These are phyloP conservation scores for Leishmania amazonensis DNA, from an alignment of 208 protist species.

Conservation along the genomic window DNA sequence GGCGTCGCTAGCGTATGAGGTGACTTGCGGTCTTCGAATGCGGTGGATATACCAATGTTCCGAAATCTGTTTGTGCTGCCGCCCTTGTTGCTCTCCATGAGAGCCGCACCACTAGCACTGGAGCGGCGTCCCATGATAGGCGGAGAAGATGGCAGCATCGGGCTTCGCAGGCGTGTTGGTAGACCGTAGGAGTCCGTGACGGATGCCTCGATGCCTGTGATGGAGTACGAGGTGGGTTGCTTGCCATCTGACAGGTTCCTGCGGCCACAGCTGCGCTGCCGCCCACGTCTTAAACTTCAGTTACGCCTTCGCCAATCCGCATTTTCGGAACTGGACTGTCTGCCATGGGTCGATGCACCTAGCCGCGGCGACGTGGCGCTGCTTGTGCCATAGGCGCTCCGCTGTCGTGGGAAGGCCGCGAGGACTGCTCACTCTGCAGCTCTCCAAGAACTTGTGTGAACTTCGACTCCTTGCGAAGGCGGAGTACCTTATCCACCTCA, in stretches of 20 bases:
- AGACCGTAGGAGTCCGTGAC: not conserved
- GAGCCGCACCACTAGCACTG: not conserved
- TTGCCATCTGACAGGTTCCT: not conserved
- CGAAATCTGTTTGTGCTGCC: not conserved
- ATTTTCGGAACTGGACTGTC: not conserved
- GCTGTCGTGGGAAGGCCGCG: not conserved
- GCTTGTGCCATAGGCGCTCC: not conserved
- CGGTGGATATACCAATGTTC: not conserved
- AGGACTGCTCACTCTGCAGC: not conserved
- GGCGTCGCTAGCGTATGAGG: not conserved
- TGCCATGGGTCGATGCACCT: not conserved
- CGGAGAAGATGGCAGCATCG: not conserved
- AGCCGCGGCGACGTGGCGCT: not conserved
- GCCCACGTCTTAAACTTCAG: not conserved
- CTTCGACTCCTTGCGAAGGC: conserved; percentile 15
- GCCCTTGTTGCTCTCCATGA: not conserved
- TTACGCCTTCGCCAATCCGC: not conserved
- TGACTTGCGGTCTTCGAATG: not conserved
- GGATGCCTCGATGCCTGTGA: not conserved
- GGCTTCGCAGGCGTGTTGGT: not conserved
- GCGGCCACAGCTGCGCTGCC: not conserved
- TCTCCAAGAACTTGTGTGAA: not conserved
- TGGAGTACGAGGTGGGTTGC: not conserved
- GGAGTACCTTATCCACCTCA: conserved; percentile 34
- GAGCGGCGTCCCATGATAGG: conserved; percentile 4